phyloP scores from a whole-genome alignment of 1,284 basidiomycete genomes.

The Microbotryum lychnidis-dioicae region DNA sequence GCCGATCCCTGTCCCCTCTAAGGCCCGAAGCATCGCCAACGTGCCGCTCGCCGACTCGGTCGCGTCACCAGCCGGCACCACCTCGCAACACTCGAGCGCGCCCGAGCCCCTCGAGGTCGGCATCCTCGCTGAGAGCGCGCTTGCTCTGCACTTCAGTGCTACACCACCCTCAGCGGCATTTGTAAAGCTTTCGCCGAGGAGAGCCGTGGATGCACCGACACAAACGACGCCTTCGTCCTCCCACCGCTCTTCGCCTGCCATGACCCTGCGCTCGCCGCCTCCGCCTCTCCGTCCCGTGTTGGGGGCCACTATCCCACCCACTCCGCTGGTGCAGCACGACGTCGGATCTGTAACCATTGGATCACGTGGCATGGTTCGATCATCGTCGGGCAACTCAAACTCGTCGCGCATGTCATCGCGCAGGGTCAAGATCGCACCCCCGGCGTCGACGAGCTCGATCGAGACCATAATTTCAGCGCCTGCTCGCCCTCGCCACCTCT shows the following conservation, averaged over 20 bases:
- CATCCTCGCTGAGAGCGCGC: neutral
- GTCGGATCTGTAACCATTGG: too few relatives aligned
- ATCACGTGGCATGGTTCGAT: too few relatives aligned
- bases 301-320: conserved; percentile 1
- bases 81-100: conserved; percentile 1
- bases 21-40: conserved; percentile 17
- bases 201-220: conserved; percentile 3
- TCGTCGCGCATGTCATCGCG: too few relatives aligned
- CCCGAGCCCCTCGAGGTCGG: conserved; percentile 1
- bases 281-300: conserved; percentile 9
- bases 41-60: neutral
- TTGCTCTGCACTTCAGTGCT: too few relatives aligned
- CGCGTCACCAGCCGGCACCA: neutral
- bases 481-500: too few relatives aligned
- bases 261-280: neutral
- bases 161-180: neutral
- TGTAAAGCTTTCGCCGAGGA: neutral
- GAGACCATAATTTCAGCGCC: too few relatives aligned
- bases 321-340: too few relatives aligned
- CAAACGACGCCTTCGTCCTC: conserved; percentile 6
- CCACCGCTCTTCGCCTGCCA: conserved; percentile 1
- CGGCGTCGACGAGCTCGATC: too few relatives aligned
- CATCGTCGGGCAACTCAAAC: too few relatives aligned
- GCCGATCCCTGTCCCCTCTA: conserved; percentile 6
- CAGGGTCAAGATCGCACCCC: too few relatives aligned